Percentiles rank a stretch among this genome's conserved stretches.
Evolutionary conservation across 176 grass and related monocot genomes (phyloP).

Genomic region (Miscanthus lutarioriparius): DNA sequence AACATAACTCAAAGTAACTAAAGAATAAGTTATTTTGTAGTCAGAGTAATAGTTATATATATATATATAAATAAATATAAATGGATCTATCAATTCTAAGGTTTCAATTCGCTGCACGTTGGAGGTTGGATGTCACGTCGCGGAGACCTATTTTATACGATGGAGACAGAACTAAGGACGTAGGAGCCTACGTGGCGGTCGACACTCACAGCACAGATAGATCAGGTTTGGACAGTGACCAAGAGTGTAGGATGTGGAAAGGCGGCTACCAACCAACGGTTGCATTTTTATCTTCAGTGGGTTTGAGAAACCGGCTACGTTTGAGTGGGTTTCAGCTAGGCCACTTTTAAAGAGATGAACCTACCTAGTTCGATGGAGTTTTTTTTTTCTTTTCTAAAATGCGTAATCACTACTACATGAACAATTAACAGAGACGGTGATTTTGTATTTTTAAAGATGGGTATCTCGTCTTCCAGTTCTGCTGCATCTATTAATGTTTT

Average conservation of each 20-base stretch:
- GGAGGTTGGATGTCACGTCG: not conserved
- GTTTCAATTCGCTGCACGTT: constrained; percentile 14
- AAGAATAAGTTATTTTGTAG: too few species aligned
- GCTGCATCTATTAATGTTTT: too few species aligned
- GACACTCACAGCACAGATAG: not conserved
- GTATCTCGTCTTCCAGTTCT: too few species aligned
- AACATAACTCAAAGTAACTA: too few species aligned
- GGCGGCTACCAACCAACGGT: not conserved
- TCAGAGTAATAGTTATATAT: too few species aligned
- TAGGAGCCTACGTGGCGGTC: not conserved
- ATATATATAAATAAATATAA: too few species aligned
- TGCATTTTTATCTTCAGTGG: not conserved
- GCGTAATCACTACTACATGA: too few species aligned
- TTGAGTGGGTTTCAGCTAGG: not conserved
- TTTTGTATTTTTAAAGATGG: too few species aligned
- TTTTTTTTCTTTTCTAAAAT: not conserved
- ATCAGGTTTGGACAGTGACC: constrained; percentile 20
- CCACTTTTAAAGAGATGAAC: not conserved
- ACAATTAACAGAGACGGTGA: too few species aligned
- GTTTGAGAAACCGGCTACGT: not conserved
- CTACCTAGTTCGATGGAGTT: not conserved
- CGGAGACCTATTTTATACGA: not conserved
- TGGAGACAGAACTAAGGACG: not conserved
- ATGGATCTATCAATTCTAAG: not conserved
- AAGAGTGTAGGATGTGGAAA: not conserved